Evolutionary conservation across 306 rosid species (phyloP).

Genomic region (Cucumis melo): DNA sequence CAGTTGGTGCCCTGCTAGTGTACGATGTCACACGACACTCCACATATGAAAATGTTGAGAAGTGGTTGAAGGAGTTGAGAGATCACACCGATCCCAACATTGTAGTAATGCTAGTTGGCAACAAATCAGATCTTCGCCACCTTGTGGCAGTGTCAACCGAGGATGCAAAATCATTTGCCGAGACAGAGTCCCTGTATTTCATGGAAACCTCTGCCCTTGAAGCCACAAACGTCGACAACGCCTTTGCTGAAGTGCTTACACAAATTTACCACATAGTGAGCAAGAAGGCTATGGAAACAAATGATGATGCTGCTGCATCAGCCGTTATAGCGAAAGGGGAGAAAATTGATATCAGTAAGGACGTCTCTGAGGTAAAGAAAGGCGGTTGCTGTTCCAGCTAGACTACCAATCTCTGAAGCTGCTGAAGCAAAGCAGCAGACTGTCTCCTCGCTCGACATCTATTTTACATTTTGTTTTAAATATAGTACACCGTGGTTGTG

Average conservation of each 20-base stretch:
- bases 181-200: conserved; percentile 39
- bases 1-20: conserved; percentile 45
- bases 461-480: background rate
- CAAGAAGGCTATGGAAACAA: conserved; percentile 36
- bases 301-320: conserved; percentile 22
- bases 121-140: conserved; percentile 50
- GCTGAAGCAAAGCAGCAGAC: background rate
- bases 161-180: conserved; percentile 37
- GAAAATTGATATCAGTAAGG: conserved; percentile 34
- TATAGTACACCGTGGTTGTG: conserved; percentile 14
- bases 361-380: conserved; percentile 36
- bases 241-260: conserved; percentile 37
- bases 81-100: conserved; percentile 51
- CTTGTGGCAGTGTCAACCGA: conserved; percentile 39
- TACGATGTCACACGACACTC: conserved; percentile 44
- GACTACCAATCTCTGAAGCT: background rate
- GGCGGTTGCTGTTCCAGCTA: conserved; percentile 41
- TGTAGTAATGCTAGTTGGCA: conserved; percentile 47
- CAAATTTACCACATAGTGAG: conserved; percentile 34
- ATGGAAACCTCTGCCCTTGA: conserved; percentile 55
- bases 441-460: background rate
- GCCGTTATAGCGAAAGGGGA: conserved; percentile 34
- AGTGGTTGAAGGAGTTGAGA: conserved; percentile 46
- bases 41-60: conserved; percentile 37
- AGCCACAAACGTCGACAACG: conserved; percentile 35